Base-by-base conservation (phyloP, 176 grass and related monocot genomes). In the Paspalum vaginatum region DNA sequence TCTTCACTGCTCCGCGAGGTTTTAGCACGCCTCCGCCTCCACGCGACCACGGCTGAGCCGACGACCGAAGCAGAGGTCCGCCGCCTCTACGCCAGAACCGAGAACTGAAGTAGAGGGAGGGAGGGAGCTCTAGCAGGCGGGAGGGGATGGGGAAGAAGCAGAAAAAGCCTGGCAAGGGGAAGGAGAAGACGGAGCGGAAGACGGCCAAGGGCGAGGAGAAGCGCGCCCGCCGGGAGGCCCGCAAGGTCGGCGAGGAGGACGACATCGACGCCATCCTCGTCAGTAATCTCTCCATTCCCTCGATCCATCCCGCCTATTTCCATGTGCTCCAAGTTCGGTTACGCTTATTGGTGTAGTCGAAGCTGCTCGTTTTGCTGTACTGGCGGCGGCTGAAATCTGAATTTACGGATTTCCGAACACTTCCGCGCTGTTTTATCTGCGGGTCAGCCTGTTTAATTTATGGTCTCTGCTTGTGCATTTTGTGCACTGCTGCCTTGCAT, bases 191-290 rank as follows among this genome's bases (percentile, higher is more conserved):
- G 74, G 95, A 94, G 80, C 76, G 86, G 64, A 98, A 93, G 88
- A 94, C 90, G 61, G 90, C 81, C 27, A 94, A 98, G 82, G 92
- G 83, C 1, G 95, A 98, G 78, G 95, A 94, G 88, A 98, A 98
- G 83, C 81, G 84, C 68, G 90, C 83, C 72, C 95, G 95, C 45
- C 87, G 92, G 18, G 92, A 98, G 74, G 75, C 74, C 77, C 80
- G 78, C 46, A 94, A 91, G 80, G 74, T 94, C 80, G 91, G 75
- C 78, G 83, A 94, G 61, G 95, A 98, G 76, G 92, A 98, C 82
- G 92, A 98, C 70, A 94, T 98, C 79, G 95, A 98, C 49, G 95
- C 86, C 83, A 98, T 98, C 43, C 95, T 98, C 48, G 95, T 94
- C 75, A 49, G 80, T 81, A 37, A 32, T 68, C 77, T 11, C 60